phyloP scores from a whole-genome alignment of 2,329 filamentous ascomycete species.

The Sphaerulina vaccinii region DNA sequence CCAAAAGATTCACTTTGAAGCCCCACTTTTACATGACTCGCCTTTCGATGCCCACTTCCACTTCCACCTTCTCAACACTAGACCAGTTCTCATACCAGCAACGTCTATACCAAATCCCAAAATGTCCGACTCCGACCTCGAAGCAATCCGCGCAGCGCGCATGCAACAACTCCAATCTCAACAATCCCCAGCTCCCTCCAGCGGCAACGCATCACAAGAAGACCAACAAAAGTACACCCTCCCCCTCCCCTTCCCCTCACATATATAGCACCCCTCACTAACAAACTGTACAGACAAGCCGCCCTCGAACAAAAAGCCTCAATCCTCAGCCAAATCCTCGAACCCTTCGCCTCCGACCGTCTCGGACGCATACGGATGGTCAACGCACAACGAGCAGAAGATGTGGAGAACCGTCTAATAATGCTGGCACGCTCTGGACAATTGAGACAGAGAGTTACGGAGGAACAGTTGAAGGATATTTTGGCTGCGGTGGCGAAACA shows the following conservation, averaged over 20 bases:
- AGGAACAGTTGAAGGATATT: slow-evolving; percentile 90
- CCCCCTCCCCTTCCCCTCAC: slow-evolving; percentile 29
- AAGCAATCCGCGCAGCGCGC: slow-evolving; percentile 85
- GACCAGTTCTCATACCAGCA: background rate
- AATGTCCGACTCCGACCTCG: slow-evolving; percentile 67
- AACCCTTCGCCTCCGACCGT: slow-evolving; percentile 88
- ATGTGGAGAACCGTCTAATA: slow-evolving; percentile 90
- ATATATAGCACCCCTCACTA: background rate
- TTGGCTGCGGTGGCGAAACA: slow-evolving; percentile 77
- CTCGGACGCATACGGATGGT: slow-evolving; percentile 92
- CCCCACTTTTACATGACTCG: background rate
- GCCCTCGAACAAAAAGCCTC: slow-evolving; percentile 61
- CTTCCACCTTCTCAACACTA: background rate
- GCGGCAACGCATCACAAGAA: slow-evolving; percentile 49
- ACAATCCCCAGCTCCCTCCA: slow-evolving; percentile 46
- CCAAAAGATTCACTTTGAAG: no score
- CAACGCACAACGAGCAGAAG: slow-evolving; percentile 83
- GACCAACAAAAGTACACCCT: slow-evolving; percentile 60
- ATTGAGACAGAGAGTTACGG: slow-evolving; percentile 81
- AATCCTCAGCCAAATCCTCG: slow-evolving; percentile 88
- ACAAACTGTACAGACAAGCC: slow-evolving; percentile 23
- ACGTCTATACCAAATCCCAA: slow-evolving; percentile 1
- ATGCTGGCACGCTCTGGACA: slow-evolving; percentile 87
- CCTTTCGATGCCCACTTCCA: background rate
- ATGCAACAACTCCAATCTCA: slow-evolving; percentile 86